These are phyloP conservation scores for Fusarium redolens DNA, from an alignment of 2,329 filamentous ascomycete species.

Conservation along the genomic window DNA sequence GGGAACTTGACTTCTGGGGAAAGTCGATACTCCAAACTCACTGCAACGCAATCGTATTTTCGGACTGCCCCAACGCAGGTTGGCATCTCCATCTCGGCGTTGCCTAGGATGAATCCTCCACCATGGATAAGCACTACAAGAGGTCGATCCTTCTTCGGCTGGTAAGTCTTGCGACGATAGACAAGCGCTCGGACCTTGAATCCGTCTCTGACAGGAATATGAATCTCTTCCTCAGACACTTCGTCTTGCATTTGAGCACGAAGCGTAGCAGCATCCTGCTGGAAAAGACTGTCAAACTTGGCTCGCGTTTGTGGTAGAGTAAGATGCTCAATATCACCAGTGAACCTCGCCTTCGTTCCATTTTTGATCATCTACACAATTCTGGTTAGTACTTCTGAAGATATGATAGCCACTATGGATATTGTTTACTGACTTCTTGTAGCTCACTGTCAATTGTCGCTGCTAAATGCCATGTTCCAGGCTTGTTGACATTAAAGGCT, in stretches of 20 bases:
- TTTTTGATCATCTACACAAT: background rate
- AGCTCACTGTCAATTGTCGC: background rate
- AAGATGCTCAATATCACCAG: background rate
- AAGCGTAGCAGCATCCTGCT: background rate
- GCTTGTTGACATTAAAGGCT: background rate
- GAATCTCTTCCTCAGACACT: background rate
- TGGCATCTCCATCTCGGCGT: background rate
- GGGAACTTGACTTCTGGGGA: background rate
- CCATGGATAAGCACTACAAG: background rate
- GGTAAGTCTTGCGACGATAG: background rate
- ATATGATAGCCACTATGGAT: fast-evolving
- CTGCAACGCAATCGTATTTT: background rate
- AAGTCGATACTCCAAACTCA: background rate
- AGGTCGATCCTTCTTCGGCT: background rate
- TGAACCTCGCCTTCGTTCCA: background rate
- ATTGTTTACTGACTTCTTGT: background rate
- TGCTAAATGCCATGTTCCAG: background rate
- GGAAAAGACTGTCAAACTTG: background rate
- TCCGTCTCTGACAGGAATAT: background rate
- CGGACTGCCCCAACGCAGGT: background rate
- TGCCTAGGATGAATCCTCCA: background rate
- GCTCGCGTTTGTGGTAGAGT: fast-evolving
- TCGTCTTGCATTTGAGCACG: background rate
- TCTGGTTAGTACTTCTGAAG: fast-evolving
- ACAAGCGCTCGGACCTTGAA: background rate